Conservation (phyloP, 129 eudicot species). For the Helianthus annuus region DNA sequence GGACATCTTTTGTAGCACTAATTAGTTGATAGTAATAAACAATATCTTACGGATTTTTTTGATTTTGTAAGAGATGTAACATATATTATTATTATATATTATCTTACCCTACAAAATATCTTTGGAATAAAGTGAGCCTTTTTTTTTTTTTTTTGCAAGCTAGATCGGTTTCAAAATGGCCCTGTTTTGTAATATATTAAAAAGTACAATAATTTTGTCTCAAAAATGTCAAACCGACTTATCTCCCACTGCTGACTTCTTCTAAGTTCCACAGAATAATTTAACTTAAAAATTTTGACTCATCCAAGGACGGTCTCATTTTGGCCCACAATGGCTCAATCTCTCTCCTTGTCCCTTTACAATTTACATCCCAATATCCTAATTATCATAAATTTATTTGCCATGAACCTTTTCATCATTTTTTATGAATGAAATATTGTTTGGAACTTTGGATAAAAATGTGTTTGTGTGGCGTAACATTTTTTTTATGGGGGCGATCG, state of each 20-base stretch:
- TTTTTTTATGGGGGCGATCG: no score
- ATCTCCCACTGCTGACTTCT: slow-evolving; percentile 15
- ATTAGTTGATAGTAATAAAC: no score
- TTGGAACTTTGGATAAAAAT: no score
- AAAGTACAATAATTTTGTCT: slow-evolving; percentile 8
- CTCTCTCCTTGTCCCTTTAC: not conserved
- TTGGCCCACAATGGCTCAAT: slow-evolving; percentile 24
- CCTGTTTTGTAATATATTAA: not conserved
- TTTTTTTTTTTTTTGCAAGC: not conserved
- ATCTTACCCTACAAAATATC: not conserved
- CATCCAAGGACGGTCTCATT: slow-evolving; percentile 27
- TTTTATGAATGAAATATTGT: no score
- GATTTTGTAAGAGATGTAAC: no score
- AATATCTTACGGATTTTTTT: no score
- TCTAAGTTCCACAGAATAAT: slow-evolving; percentile 21
- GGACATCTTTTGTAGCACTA: no score
- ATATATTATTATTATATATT: not conserved
- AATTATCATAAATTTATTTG: not conserved
- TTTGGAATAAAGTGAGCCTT: not conserved
- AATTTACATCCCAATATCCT: not conserved
- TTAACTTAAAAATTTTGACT: slow-evolving; percentile 12
- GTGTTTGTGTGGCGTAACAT: no score
- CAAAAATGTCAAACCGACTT: slow-evolving; percentile 31
- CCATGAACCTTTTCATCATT: not conserved
- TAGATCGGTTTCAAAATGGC: not conserved